These are phyloP conservation scores for Yarrowia deformans DNA, from an alignment of 805 yeast genomes.

Conservation along the genomic window DNA sequence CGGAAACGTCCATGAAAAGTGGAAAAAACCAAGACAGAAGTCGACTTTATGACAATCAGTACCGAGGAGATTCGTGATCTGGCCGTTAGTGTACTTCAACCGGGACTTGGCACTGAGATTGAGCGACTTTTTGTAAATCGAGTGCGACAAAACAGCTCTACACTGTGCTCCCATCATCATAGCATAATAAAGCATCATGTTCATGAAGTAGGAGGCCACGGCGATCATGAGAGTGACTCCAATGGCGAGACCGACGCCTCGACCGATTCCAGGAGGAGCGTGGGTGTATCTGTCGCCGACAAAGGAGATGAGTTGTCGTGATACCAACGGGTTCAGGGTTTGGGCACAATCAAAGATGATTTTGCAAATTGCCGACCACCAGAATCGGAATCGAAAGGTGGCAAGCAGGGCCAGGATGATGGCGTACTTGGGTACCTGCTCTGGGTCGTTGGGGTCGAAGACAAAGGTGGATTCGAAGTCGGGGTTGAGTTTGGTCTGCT, in stretches of 20 bases:
- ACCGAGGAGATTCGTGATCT: slow-evolving; percentile 72
- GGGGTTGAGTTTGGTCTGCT: slow-evolving; percentile 57
- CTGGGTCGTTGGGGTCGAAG: slow-evolving; percentile 15
- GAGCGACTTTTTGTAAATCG: slow-evolving; percentile 71
- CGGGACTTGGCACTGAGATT: slow-evolving; percentile 60
- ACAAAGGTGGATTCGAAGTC: background rate
- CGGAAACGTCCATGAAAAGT: slow-evolving; percentile 66
- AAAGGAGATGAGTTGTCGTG: slow-evolving; percentile 66
- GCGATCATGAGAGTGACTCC: slow-evolving; percentile 68
- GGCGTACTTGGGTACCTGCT: slow-evolving; percentile 43
- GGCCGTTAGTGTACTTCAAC: slow-evolving; percentile 64
- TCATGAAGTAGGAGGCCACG: slow-evolving; percentile 57
- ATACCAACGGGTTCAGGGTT: slow-evolving; percentile 68
- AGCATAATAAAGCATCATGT: slow-evolving; percentile 67
- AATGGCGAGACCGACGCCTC: slow-evolving; percentile 76
- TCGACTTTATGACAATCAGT: slow-evolving; percentile 77
- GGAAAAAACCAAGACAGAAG: slow-evolving; percentile 69
- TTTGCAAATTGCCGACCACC: slow-evolving; percentile 48
- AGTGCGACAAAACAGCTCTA: slow-evolving; percentile 72
- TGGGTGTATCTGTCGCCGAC: slow-evolving; percentile 61
- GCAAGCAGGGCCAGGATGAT: slow-evolving; percentile 50
- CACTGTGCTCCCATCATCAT: slow-evolving; percentile 69
- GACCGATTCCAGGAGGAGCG: slow-evolving; percentile 56
- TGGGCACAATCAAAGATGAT: slow-evolving; percentile 47
- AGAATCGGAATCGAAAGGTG: slow-evolving; percentile 48